These are phyloP conservation scores for Macrocybe gigantea DNA, from an alignment of 768 basidiomycete species.

Conservation along the genomic window DNA sequence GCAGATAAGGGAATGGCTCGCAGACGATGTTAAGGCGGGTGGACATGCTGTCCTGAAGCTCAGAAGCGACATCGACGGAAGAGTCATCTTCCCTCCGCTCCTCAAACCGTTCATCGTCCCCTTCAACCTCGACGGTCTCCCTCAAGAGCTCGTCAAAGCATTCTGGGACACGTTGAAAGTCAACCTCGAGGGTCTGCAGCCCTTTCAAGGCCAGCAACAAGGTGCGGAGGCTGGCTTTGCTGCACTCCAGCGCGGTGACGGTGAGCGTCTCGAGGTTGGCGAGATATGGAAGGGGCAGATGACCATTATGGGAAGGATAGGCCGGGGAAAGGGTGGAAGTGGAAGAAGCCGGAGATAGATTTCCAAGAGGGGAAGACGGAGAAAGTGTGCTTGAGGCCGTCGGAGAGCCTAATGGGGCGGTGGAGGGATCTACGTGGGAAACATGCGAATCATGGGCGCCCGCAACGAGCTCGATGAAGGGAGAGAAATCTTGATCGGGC, in stretches of 20 bases:
- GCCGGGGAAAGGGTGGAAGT: background rate
- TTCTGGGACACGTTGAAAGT: constrained; percentile 29
- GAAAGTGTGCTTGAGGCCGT: background rate
- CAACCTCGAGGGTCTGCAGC: constrained; percentile 35
- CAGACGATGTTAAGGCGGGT: too few species aligned
- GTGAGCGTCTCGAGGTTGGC: constrained; percentile 27
- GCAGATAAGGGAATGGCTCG: too few species aligned
- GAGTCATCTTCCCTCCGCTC: too few species aligned
- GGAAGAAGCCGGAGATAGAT: constrained; percentile 1
- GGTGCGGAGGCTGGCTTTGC: constrained; percentile 22
- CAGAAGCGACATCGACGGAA: too few species aligned
- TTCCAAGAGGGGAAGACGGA: background rate
- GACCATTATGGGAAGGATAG: constrained; percentile 2
- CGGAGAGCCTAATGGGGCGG: constrained; percentile 3
- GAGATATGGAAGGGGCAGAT: constrained; percentile 23
- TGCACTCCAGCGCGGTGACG: constrained; percentile 39
- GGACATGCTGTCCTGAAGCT: too few species aligned
- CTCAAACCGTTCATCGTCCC: background rate
- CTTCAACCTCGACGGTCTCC: constrained; percentile 13
- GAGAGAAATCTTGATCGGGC: constrained; percentile 49
- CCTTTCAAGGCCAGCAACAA: constrained; percentile 28
- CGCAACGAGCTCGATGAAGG: constrained; percentile 35
- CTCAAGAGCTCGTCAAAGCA: constrained; percentile 28
- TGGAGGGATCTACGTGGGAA: background rate
- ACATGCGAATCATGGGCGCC: constrained; percentile 6